A percentile compares a stretch with the other conserved stretches of the same genome.
Evolutionary conservation across 2,329 filamentous ascomycete species (phyloP).

Genomic region (Pseudogymnoascus sp.): DNA sequence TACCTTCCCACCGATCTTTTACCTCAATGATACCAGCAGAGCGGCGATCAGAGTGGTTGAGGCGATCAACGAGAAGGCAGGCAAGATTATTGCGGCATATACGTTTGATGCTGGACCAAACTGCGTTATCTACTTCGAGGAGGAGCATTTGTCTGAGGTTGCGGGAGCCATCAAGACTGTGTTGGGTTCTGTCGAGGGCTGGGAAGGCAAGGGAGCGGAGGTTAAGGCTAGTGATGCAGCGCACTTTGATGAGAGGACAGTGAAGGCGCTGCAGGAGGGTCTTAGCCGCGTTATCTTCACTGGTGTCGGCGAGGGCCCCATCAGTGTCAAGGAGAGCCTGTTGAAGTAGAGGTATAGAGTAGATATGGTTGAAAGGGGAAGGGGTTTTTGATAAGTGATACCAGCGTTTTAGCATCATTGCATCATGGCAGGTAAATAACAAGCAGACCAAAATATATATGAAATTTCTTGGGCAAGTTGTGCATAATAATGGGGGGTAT

Average conservation of each 20-base stretch:
- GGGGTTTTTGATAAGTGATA: conserved; percentile 6
- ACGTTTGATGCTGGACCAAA: conserved; percentile 98
- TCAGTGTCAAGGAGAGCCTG: conserved; percentile 69
- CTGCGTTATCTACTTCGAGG: conserved; percentile 90
- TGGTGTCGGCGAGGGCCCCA: conserved; percentile 79
- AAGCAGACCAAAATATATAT: neutral
- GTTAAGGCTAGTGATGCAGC: conserved; percentile 42
- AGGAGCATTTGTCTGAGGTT: conserved; percentile 64
- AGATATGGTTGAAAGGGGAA: neutral
- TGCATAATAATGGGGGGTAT: neutral
- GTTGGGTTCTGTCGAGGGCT: conserved; percentile 58
- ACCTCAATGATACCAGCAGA: conserved; percentile 88
- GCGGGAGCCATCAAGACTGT: conserved; percentile 69
- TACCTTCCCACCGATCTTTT: conserved; percentile 95
- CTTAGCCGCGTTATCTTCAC: conserved; percentile 88
- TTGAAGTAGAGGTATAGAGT: conserved; percentile 52
- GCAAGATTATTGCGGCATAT: conserved; percentile 78
- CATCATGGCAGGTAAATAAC: neutral
- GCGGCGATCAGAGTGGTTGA: conserved; percentile 86
- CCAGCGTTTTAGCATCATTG: conserved; percentile 9
- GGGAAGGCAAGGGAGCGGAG: conserved; percentile 51
- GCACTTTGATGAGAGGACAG: conserved; percentile 57
- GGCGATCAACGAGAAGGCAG: conserved; percentile 72
- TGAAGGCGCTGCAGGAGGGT: conserved; percentile 62
- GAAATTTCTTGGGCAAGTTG: neutral